Evolutionary conservation across 768 basidiomycete species (phyloP), one percentile per base, ranked within the genome.

Genomic region (Postia placenta): DNA sequence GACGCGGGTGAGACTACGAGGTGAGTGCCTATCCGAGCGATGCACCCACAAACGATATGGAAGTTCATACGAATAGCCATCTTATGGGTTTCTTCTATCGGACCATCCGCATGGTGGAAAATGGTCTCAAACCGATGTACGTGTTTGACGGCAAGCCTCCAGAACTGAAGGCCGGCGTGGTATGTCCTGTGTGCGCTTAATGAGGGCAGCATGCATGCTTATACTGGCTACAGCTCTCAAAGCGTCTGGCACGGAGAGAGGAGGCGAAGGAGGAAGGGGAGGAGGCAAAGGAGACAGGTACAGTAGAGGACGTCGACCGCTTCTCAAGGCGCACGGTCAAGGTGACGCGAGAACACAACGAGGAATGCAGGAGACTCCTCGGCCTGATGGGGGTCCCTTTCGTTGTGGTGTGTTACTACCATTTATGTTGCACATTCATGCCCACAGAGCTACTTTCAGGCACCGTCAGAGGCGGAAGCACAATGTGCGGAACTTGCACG

Each of bases 101-200:
- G 33, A 99, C 96, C 0, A 90, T 99, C 51, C 79, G 96, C 20
- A 98, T 99, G 65, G 94, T 94, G 15, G 96, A 99, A 69, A 95
- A 98, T 56, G 96, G 96, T 3, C 92, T 99, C 64, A 99, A 99
- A 62, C 94, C 95, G 0, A 87, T 87, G 27, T 98, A 98, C 67
- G 92, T 99, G 27, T 99, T 99, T 56, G 96, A 99, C 67, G 96
- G 96, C 19, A 95, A 94, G 66, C 96, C 96, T 2, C 96, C 96
- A 40, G 93, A 97, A 59, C 69, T 99, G 70, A 99, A 99, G 71
- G 85, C 92, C 49, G 92, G 92, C 45, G 93, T 98, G 60, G 95
- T 99, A 60, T 62, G 92, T 85, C 30, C 6, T 23, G 26, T 45
- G 26, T 45, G n/a, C n/a, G n/a, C 25, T 19, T 23, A 9, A 9